A percentile compares a stretch with the other conserved stretches of the same genome.
Evolutionary conservation across 192 early-diverging fungal genomes (phyloP).

Genomic region (Backusella tarrabulga): DNA sequence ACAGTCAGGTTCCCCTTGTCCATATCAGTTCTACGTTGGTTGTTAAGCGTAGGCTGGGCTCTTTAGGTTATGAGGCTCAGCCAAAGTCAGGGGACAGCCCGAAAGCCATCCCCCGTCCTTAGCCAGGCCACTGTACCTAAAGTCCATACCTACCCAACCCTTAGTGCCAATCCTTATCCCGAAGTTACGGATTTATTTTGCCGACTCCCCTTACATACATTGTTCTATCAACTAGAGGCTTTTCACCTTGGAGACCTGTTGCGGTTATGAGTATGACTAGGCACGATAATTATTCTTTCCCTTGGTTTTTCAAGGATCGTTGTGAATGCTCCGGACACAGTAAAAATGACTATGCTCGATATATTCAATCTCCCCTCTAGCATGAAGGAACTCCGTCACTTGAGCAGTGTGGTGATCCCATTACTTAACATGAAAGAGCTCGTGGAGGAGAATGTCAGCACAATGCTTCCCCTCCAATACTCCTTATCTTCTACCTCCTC

Average conservation of each 20-base stretch:
- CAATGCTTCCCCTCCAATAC: no score
- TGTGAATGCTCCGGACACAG: conserved; percentile 59
- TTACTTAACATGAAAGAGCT: no score
- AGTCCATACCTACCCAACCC: conserved; percentile 52
- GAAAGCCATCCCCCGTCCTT: not conserved
- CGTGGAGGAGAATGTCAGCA: no score
- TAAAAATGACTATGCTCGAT: conserved; percentile 49
- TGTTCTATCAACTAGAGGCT: conserved; percentile 85
- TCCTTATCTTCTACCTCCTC: no score
- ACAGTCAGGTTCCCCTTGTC: conserved; percentile 80
- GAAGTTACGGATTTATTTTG: conserved; percentile 85
- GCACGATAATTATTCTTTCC: conserved; percentile 60
- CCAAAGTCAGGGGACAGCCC: not conserved
- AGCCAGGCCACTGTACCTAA: not conserved
- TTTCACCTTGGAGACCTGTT: conserved; percentile 80
- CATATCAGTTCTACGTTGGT: conserved; percentile 80
- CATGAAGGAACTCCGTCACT: no score
- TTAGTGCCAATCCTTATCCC: conserved; percentile 84
- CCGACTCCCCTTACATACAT: conserved; percentile 85
- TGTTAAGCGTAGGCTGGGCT: conserved; percentile 48
- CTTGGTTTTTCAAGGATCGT: conserved; percentile 74
- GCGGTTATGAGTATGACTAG: conserved; percentile 76
- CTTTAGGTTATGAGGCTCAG: not conserved
- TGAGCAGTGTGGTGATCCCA: no score
- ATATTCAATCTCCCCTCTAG: no score